These are phyloP conservation scores for Aspergillus bridgeri DNA, from an alignment of 495 filamentous ascomycete species.

Conservation along the genomic window DNA sequence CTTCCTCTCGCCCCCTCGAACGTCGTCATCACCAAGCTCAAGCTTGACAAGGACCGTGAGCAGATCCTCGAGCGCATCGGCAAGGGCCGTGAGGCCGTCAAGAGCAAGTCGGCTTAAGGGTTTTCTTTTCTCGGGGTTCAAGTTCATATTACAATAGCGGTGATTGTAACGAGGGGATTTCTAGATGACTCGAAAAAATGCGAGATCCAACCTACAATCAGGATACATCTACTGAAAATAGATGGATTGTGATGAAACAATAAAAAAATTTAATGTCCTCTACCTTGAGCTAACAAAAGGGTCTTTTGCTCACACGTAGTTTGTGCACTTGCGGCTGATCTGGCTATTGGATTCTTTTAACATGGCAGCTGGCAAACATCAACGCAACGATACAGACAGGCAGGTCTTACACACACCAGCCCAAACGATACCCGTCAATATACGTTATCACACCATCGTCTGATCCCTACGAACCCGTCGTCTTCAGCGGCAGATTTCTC, in stretches of 20 bases:
- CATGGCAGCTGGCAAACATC: background rate
- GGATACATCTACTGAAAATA: slow-evolving; percentile 14
- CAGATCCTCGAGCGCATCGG: slow-evolving; percentile 82
- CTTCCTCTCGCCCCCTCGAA: slow-evolving; percentile 86
- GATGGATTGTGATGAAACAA: slow-evolving; percentile 10
- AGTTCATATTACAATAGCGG: slow-evolving; percentile 37
- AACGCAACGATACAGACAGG: background rate
- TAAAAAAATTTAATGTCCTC: slow-evolving; percentile 8
- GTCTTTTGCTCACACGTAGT: background rate
- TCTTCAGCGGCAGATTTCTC: background rate
- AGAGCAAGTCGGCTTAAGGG: slow-evolving; percentile 37
- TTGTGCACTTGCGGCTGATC: background rate
- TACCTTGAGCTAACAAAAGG: background rate
- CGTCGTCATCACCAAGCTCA: slow-evolving; percentile 93
- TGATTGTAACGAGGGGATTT: slow-evolving; percentile 34
- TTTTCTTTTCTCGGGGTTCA: slow-evolving; percentile 26
- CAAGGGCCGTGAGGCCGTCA: slow-evolving; percentile 63
- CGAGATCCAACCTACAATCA: slow-evolving; percentile 32
- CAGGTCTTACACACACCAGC: background rate
- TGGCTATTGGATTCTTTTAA: background rate
- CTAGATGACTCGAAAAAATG: slow-evolving; percentile 31
- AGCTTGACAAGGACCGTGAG: slow-evolving; percentile 98
- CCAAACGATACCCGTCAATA: background rate
- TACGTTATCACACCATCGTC: background rate
- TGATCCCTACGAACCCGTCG: background rate